A percentile compares a stretch with the other conserved stretches of the same genome.
Evolutionary conservation across 23 red algal species (phyloP).

Genomic region (Gracilaria domingensis): DNA sequence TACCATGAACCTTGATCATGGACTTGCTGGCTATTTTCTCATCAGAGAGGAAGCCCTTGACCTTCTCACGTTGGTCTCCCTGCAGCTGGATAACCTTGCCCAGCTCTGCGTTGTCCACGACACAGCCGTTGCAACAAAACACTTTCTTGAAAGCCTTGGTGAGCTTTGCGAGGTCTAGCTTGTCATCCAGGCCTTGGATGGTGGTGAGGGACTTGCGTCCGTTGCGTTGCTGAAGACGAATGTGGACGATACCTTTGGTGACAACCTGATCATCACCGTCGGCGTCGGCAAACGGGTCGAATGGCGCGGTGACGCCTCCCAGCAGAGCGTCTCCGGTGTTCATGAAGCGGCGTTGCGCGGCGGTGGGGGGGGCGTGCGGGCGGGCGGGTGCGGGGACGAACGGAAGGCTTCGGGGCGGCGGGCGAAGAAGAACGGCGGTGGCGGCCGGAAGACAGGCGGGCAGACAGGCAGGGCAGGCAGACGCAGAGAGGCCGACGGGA

Average conservation of each 20-base stretch:
- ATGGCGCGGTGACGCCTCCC: conserved; percentile 80
- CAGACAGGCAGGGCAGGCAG: not conserved
- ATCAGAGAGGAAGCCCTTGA: conserved; percentile 90
- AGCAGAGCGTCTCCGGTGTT: conserved; percentile 33
- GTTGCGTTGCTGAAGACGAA: conserved; percentile 97
- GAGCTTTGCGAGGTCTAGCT: conserved; percentile 95
- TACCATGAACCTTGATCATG: conserved; percentile 99
- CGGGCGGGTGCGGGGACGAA: not conserved
- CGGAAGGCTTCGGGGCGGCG: not conserved
- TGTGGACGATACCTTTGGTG: conserved; percentile 96
- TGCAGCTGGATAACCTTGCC: conserved; percentile 98
- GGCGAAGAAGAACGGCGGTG: not conserved
- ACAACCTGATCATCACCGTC: conserved; percentile 91
- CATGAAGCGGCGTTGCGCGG: conserved; percentile 38
- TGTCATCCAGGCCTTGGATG: conserved; percentile 95
- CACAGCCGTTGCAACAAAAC: conserved; percentile 99
- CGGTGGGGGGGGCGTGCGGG: not conserved
- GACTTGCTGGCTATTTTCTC: conserved; percentile 97
- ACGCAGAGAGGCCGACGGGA: not conserved
- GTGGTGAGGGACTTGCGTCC: conserved; percentile 99
- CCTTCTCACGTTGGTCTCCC: conserved; percentile 99
- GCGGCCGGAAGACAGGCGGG: not conserved
- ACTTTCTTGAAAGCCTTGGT: conserved; percentile 99
- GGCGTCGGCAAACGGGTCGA: conserved; percentile 99
- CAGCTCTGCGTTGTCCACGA: conserved; percentile 96